A percentile compares a stretch with the other conserved stretches of the same genome.
These are phyloP conservation scores for Pachysolen tannophilus DNA, from an alignment of 805 yeast species.

Conservation along the genomic window DNA sequence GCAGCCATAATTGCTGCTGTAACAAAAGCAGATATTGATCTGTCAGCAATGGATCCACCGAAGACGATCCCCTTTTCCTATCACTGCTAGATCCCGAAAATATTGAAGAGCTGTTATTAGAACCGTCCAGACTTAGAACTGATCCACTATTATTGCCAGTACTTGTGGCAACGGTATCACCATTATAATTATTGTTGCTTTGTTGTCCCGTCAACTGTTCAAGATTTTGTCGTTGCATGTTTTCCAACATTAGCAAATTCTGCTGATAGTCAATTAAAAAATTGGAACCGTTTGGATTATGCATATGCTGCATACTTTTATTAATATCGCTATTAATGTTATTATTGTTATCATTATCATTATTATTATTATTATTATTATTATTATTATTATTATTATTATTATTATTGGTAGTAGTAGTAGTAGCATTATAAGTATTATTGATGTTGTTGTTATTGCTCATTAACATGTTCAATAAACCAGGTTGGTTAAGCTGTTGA, in stretches of 20 bases:
- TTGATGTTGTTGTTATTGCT: not conserved
- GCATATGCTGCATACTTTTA: not conserved
- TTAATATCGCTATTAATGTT: not conserved
- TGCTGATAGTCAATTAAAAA: slow-evolving; percentile 5
- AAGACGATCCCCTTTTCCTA: no score
- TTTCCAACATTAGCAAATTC: slow-evolving; percentile 6
- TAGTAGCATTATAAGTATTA: not conserved
- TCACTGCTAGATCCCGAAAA: no score
- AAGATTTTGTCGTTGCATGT: slow-evolving; percentile 8
- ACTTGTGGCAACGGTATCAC: no score
- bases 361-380: not conserved
- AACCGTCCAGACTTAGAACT: no score
- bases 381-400: not conserved
- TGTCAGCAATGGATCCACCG: no score
- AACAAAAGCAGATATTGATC: no score
- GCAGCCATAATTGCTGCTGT: no score
- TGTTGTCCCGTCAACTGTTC: no score
- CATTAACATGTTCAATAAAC: not conserved
- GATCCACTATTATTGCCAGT: no score
- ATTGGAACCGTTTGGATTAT: slow-evolving; percentile 8
- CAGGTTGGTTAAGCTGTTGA: not conserved
- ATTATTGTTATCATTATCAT: not conserved
- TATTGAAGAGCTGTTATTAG: no score
- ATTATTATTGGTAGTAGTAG: not conserved
- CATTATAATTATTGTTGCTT: no score